Evolutionary conservation across 371 early-diverging fungal genomes (phyloP).

Genomic region (Mucor mucedo): DNA sequence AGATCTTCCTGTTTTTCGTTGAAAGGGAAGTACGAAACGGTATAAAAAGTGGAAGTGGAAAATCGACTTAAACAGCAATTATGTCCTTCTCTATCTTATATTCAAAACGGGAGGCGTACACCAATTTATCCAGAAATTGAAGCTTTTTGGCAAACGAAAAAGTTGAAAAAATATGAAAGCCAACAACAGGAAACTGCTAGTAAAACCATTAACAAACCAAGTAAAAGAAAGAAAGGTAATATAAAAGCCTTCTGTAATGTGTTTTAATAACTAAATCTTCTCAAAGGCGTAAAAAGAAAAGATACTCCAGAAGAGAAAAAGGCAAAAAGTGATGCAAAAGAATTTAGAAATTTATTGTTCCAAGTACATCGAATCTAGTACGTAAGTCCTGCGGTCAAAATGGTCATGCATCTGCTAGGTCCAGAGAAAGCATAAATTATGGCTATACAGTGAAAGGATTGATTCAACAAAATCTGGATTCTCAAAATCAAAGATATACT

Average conservation of each 20-base stretch:
- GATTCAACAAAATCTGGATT: not conserved
- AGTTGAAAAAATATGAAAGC: too few species aligned
- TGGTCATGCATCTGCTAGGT: constrained; percentile 4
- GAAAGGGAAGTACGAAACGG: too few species aligned
- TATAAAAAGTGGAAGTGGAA: too few species aligned
- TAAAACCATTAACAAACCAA: not conserved
- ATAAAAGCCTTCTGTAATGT: not conserved
- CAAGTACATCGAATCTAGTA: not conserved
- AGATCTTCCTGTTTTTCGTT: too few species aligned
- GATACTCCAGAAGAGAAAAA: constrained; percentile 6
- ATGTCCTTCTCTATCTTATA: not conserved
- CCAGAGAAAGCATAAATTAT: not conserved
- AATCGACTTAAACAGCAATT: not conserved
- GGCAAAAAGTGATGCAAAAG: constrained; percentile 3
- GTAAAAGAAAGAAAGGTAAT: too few species aligned
- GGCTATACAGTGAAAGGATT: constrained; percentile 9
- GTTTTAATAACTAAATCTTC: not conserved
- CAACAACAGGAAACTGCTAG: not conserved
- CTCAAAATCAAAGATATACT: constrained; percentile 5
- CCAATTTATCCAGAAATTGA: not conserved
- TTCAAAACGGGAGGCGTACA: not conserved
- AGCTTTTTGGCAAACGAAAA: too few species aligned
- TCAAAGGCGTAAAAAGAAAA: not conserved
- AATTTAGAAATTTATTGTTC: not conserved
- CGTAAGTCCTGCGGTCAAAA: constrained; percentile 1